Percentiles rank a stretch among this genome's conserved stretches.
These are phyloP conservation scores for Durio zibethinus DNA, from an alignment of 345 rosid genomes.

Conservation along the genomic window DNA sequence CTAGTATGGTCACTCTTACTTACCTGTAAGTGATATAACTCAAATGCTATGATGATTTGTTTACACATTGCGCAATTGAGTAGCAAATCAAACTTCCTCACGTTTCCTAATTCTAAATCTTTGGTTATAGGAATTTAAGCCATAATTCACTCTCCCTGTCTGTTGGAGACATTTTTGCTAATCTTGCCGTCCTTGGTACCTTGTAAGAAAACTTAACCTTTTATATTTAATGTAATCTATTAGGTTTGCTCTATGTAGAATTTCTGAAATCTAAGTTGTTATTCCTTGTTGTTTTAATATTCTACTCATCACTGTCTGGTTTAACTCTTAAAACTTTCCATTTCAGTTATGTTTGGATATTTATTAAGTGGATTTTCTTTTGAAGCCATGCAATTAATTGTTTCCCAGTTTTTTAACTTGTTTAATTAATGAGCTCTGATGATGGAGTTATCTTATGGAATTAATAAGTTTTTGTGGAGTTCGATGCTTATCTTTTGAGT, in stretches of 20 bases:
- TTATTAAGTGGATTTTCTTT: not conserved
- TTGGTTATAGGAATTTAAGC: constrained; percentile 63
- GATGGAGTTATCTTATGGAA: too few species aligned
- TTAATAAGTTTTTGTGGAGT: too few species aligned
- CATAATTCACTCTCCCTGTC: constrained; percentile 67
- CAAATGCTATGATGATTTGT: constrained; percentile 19
- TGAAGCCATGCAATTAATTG: not conserved
- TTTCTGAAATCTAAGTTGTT: not conserved
- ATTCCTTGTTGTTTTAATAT: not conserved
- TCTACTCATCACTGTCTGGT: too few species aligned
- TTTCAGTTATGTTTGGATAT: too few species aligned
- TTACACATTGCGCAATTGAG: not conserved
- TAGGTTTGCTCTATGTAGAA: not conserved
- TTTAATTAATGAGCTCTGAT: not conserved
- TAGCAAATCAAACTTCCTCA: constrained; percentile 9
- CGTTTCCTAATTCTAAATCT: constrained; percentile 9
- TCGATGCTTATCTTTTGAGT: not conserved
- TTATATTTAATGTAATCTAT: not conserved
- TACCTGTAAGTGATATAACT: constrained; percentile 62
- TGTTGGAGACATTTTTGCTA: constrained; percentile 64
- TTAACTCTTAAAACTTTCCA: too few species aligned
- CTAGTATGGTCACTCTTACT: constrained; percentile 64
- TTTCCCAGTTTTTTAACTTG: not conserved
- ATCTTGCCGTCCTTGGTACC: constrained; percentile 48
- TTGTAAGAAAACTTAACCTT: constrained; percentile 53